Conservation (phyloP, 345 rosid species). For the Sisymbrium altissimum region DNA sequence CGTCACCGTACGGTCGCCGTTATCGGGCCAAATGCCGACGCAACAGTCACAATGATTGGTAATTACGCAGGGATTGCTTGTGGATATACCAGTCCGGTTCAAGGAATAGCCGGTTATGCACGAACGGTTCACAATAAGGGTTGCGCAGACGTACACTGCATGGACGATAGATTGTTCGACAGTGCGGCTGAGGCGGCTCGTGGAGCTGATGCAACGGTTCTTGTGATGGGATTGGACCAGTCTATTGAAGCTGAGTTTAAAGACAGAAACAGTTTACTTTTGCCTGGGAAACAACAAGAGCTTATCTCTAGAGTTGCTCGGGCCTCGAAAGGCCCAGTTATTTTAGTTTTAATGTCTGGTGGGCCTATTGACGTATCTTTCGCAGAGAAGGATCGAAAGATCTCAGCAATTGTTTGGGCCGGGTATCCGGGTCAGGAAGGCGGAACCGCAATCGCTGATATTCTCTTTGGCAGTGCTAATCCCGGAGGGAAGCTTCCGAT, state of each 20-base stretch:
- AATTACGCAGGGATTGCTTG: slow-evolving; percentile 97
- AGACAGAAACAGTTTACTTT: slow-evolving; percentile 62
- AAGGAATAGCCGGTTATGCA: slow-evolving; percentile 57
- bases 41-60: slow-evolving; percentile 77
- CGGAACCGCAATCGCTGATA: slow-evolving; percentile 80
- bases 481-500: slow-evolving; percentile 89
- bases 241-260: slow-evolving; percentile 73
- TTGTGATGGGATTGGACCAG: slow-evolving; percentile 92
- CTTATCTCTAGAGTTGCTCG: slow-evolving; percentile 53
- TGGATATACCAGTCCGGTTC: slow-evolving; percentile 63
- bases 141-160: slow-evolving; percentile 65
- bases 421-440: slow-evolving; percentile 97
- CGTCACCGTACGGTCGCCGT: slow-evolving; percentile 64
- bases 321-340: slow-evolving; percentile 62
- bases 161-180: slow-evolving; percentile 43
- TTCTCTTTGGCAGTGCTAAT: slow-evolving; percentile 63
- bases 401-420: slow-evolving; percentile 77
- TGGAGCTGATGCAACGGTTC: slow-evolving; percentile 60
- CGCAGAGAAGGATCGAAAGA: slow-evolving; percentile 47
- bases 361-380: slow-evolving; percentile 83
- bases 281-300: slow-evolving; percentile 79
- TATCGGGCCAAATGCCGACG: slow-evolving; percentile 80
- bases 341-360: slow-evolving; percentile 73
- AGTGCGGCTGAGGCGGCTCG: slow-evolving; percentile 53
- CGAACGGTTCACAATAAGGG: slow-evolving; percentile 51